These are phyloP conservation scores for Amniculicola lignicola DNA, from an alignment of 495 filamentous ascomycete species.

Conservation along the genomic window DNA sequence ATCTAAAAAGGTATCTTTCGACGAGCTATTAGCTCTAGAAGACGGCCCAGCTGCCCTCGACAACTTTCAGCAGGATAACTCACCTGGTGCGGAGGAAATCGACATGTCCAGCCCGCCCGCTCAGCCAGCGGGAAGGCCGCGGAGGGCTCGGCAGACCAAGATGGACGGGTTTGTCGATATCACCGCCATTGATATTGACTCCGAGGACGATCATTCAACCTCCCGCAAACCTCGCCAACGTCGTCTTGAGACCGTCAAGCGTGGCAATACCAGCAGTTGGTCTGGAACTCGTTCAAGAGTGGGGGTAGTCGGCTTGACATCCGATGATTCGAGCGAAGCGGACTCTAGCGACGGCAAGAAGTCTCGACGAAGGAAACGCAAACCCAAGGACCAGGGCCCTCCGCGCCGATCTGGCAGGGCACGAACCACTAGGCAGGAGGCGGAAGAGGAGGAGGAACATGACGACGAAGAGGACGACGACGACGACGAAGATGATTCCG, in stretches of 20 bases:
- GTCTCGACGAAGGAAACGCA: slow-evolving; percentile 9
- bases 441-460: not conserved
- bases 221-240: slow-evolving; percentile 18
- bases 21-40: slow-evolving; percentile 34
- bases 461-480: slow-evolving; percentile 28
- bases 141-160: slow-evolving; percentile 13
- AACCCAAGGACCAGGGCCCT: slow-evolving; percentile 1
- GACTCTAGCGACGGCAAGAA: not conserved
- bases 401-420: slow-evolving; percentile 27
- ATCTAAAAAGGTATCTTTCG: slow-evolving; percentile 41
- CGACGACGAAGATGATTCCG: slow-evolving; percentile 6
- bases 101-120: not conserved
- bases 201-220: slow-evolving; percentile 21
- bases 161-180: slow-evolving; percentile 35
- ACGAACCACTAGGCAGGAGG: not conserved
- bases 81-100: not conserved
- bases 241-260: not conserved
- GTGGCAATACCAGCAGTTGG: not conserved
- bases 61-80: slow-evolving; percentile 24
- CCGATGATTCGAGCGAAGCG: slow-evolving; percentile 1
- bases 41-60: slow-evolving; percentile 37
- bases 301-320: slow-evolving; percentile 21
- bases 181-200: slow-evolving; percentile 29
- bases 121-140: slow-evolving; percentile 2
- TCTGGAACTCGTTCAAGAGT: slow-evolving; percentile 16